Evolutionary conservation across 371 early-diverging fungal genomes (phyloP), one percentile per base, ranked within the genome.

Genomic region (Syncephalastrum monosporum): DNA sequence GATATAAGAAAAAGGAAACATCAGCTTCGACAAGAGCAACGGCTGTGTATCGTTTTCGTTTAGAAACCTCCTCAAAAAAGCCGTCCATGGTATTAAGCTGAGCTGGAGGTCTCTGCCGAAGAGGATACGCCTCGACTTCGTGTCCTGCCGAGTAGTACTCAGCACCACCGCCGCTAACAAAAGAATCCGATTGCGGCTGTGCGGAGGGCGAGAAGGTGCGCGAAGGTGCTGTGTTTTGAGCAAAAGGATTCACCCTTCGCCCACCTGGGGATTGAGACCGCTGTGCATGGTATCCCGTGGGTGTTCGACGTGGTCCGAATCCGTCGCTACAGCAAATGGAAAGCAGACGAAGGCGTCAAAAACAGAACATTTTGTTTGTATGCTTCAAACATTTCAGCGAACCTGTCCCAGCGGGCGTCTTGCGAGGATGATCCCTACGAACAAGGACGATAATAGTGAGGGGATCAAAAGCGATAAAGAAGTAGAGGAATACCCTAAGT

Each of bases 51-150:
- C 19, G 10, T 4, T 44, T 5, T 6, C 21, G 5, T 23, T 13
- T 17, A 14, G 27, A 14, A 56, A 72, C 77, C 58, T 72, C 71
- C 12, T 58, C 52, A 56, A 75, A 70, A 51, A 70, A 75, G 19
- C 68, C 67, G 23, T 63, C 50, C 59, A 68, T 70, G 14, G 71
- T 60, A 44, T 63, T 23, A 5, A 63, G 33, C 42, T 68, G 63
- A 23, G 48, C 41, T 29, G 46, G 47, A 10, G 56, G 50, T n/a
- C 55, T 42, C 13, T 45, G 43, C 43, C 42, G 51, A 57, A 61
- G 43, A 55, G 59, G 64, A 45, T 63, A 62, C 0, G 57, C 43
- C n/a, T 63, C 57, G 15, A 33, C 38, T 33, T 33, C 38, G 38
- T 33, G 38, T 33, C 38, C 38, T 33, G 38, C 38, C 38, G 38